Percentiles rank a stretch among this genome's conserved stretches.
Conservation (phyloP, 768 basidiomycete species). For the Xerocomus brunneocitrinus region DNA sequence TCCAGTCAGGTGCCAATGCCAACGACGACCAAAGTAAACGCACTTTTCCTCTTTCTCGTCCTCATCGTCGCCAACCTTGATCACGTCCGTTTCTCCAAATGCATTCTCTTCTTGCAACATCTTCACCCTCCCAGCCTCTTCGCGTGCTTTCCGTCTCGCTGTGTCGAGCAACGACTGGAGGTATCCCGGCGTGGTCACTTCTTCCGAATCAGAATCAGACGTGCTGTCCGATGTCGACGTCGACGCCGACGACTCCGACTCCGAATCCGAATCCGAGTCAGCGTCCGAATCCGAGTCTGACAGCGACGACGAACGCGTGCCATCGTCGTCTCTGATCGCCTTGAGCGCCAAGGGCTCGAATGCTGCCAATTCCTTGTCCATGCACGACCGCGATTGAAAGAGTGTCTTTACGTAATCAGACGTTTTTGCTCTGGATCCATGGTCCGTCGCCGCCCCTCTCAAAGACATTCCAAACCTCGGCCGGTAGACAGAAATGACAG, state of each 20-base stretch:
- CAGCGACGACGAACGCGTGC: not conserved
- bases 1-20: not conserved
- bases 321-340: conserved; percentile 3
- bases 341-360: not conserved
- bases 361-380: conserved; percentile 4
- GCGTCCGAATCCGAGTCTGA: not conserved
- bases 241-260: conserved; percentile 33
- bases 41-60: conserved; percentile 24
- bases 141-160: conserved; percentile 49
- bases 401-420: conserved; percentile 17
- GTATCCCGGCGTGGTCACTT: conserved; percentile 53
- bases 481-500: conserved; percentile 47
- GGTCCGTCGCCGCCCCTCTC: conserved; percentile 41
- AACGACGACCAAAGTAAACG: conserved; percentile 24
- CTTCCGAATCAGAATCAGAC: conserved; percentile 35
- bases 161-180: conserved; percentile 60
- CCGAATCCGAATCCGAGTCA: conserved; percentile 19
- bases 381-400: conserved; percentile 1
- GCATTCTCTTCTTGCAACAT: conserved; percentile 25
- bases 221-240: conserved; percentile 31
- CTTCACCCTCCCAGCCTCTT: conserved; percentile 24
- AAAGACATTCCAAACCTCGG: conserved; percentile 40
- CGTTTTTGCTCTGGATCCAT: conserved; percentile 25
- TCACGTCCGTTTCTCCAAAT: conserved; percentile 51
- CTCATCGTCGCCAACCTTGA: conserved; percentile 41